Percentiles rank a stretch among this genome's conserved stretches.
phyloP scores from a whole-genome alignment of 2,329 filamentous ascomycete genomes.

The Colletotrichum coccodes region DNA sequence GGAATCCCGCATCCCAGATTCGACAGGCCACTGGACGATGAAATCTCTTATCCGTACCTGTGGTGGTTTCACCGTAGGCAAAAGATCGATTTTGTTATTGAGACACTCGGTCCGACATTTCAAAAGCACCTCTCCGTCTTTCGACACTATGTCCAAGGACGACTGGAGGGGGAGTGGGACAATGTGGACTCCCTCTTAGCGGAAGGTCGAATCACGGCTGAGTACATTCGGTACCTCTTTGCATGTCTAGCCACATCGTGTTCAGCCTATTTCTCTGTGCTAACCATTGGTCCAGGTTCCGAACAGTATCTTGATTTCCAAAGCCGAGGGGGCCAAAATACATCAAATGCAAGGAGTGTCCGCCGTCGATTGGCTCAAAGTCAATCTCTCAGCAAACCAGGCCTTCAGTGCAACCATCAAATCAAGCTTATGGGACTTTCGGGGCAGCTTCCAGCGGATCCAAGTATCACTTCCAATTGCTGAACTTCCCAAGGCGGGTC shows the following conservation, averaged over 20 bases:
- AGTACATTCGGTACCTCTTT: too few species aligned
- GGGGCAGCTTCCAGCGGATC: not conserved
- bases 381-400: not conserved
- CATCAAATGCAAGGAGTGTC: not conserved
- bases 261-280: too few species aligned
- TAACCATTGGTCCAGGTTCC: too few species aligned
- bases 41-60: not conserved
- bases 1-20: not conserved
- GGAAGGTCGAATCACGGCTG: too few species aligned
- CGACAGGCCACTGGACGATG: not conserved
- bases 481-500: not conserved
- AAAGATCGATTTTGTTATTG: not conserved
- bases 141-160: not conserved
- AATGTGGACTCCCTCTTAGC: too few species aligned
- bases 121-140: not conserved
- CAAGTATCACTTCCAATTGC: not conserved
- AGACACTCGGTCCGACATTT: not conserved
- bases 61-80: not conserved
- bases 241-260: too few species aligned
- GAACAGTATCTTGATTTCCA: not conserved
- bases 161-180: too few species aligned
- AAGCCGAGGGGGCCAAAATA: not conserved
- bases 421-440: not conserved
- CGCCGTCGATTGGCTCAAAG: not conserved
- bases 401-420: not conserved